Evolutionary conservation across 768 basidiomycete genomes (phyloP), one percentile per base, ranked within the genome.

Genomic region (Crucibulum laeve): DNA sequence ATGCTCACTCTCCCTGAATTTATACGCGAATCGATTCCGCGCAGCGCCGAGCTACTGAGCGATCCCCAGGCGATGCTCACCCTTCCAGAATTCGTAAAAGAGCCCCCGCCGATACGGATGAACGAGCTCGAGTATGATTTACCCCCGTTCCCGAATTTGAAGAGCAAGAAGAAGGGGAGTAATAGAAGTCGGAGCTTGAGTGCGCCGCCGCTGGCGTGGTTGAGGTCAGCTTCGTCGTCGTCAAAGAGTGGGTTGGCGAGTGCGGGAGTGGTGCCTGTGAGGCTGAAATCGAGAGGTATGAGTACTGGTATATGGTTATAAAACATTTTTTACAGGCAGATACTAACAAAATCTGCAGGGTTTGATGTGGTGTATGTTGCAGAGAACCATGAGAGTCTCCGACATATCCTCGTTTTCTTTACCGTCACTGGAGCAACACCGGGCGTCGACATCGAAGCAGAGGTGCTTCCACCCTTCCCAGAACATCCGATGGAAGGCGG

Each of bases 311-410:
- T 18, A 47, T 35, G 37, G 13, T 26, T 24, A n/a, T n/a, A n/a
- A n/a, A n/a, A n/a, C n/a, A n/a, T 40, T 37, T 13, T 19, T 5
- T 18, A 4, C n/a, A 7, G 21, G 23, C 26, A 25, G 13, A 19
- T 39, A 30, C 40, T 50, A 21, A 48, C 25, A 5, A 19, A 42
- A 4, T 38, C 34, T 26, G 34, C 54, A 53, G 68, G 54, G 4
- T 74, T 79, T 44, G 72, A 76, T 25, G 65, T 78, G 21, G 53
- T 62, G 34, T 77, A 78, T 50, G 68, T 79, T 25, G 76, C 77
- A 19, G 94, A 96, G 62, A 78, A 90, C 55, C 91, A 94, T 56
- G 89, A 93, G 58, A 89, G 82, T 44, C 76, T 97, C 3, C 80
- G 82, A 18, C 84, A 85, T 38, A 74, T 95, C 23, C 69, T 91